Evolutionary conservation across 352 stramenopile species (phyloP), one percentile per base, ranked within the genome.

Genomic region (Phytopythium kandeliae): DNA sequence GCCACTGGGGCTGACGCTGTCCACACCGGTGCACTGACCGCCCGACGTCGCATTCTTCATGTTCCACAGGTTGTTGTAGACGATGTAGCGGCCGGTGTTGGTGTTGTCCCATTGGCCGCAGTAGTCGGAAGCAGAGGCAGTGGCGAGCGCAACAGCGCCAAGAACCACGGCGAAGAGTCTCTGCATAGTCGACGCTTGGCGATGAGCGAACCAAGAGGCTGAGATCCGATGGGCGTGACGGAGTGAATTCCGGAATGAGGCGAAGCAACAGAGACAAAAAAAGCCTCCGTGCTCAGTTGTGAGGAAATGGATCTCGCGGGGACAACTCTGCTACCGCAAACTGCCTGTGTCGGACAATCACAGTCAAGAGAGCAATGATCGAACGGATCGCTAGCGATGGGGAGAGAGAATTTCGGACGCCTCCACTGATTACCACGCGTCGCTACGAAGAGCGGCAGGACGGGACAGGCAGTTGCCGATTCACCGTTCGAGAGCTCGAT

Each of bases 21-120:
- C 28, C 17, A 63, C 34, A 11, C 44, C 56, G 15, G 59, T 67
- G 44, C 54, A 67, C 24, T 67, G 59, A 8, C 58, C 40, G 9
- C 59, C 59, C 19, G 59, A 63, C 9, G 54, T 58, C 4, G 54
- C 59, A 22, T 65, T 58, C 13, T 51, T 59, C 36, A 58, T 56
- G 49, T 54, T 57, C 65, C 65, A 74, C 6, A 70, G 54, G 38
- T 74, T 70, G 48, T 69, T 70, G 61, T 74, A 70, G 11, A 74
- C 25, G 34, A 60, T 74, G 58, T 65, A 74, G 40, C 67, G 64
- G 46, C 57, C 61, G 7, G 63, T 51, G 25, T 47, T 52, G 12
- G 37, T 37, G 19, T 50, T 63, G 36, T 63, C 65, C 61, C 62
- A 74, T 33, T 74, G 61, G 26, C 61, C 65, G 40, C 65, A 74